A percentile compares a stretch with the other conserved stretches of the same genome.
phyloP scores from a whole-genome alignment of 2,329 filamentous ascomycete genomes.

The Colletotrichum tropicicola region DNA sequence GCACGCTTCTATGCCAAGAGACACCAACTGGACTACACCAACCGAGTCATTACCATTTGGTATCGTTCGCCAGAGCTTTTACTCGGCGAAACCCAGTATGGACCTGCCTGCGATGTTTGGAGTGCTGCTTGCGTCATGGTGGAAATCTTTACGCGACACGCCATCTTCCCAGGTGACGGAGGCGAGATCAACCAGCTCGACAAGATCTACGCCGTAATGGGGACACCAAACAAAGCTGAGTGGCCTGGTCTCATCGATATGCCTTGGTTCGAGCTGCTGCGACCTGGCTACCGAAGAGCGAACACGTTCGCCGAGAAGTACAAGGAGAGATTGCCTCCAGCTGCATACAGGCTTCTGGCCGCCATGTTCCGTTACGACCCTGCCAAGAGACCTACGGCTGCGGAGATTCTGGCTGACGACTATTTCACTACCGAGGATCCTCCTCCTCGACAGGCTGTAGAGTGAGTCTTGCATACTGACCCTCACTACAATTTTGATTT shows the following conservation, averaged over 20 bases:
- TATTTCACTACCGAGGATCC: conserved; percentile 92
- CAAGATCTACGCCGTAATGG: conserved; percentile 93
- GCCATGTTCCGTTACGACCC: conserved; percentile 94
- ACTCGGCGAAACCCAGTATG: conserved; percentile 89
- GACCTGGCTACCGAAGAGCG: conserved; percentile 77
- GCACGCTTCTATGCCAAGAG: conserved; percentile 96
- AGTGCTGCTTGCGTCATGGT: conserved; percentile 96
- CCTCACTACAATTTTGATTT: neutral
- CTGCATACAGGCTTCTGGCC: conserved; percentile 83
- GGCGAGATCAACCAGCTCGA: conserved; percentile 96
- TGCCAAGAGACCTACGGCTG: conserved; percentile 80
- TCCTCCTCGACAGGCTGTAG: conserved; percentile 76
- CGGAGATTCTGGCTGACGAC: conserved; percentile 83
- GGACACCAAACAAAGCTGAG: conserved; percentile 83
- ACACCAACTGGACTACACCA: conserved; percentile 93
- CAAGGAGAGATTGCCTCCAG: conserved; percentile 76
- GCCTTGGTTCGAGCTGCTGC: conserved; percentile 94
- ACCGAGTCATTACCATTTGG: conserved; percentile 99
- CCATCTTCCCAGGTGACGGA: conserved; percentile 95
- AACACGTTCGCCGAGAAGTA: conserved; percentile 87
- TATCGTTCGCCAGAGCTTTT: conserved; percentile 92
- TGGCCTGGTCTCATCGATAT: conserved; percentile 95
- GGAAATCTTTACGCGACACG: conserved; percentile 92
- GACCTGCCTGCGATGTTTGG: conserved; percentile 93
- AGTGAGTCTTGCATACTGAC: conserved; percentile 72